Conservation (phyloP, 2,329 filamentous ascomycete genomes). For the Helminthosporium solani region DNA sequence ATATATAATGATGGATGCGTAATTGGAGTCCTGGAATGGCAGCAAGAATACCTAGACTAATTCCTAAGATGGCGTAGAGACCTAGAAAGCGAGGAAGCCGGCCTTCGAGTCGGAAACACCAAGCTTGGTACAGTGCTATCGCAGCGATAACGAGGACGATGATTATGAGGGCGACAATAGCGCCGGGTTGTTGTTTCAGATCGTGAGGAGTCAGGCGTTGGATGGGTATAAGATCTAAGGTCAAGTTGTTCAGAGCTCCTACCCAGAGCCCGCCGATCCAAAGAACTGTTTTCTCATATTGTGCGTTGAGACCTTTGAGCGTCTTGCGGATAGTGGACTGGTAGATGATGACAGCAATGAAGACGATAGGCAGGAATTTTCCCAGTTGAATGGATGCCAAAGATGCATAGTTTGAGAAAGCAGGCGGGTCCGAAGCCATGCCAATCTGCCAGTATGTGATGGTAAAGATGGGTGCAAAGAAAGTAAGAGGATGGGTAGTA, state of each 20-base stretch:
- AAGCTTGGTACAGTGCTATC: conserved; percentile 34
- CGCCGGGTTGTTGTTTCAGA: conserved; percentile 41
- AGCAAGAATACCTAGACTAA: conserved; percentile 74
- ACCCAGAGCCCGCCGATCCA: conserved; percentile 42
- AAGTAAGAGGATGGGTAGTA: conserved; percentile 30
- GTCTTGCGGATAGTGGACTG: conserved; percentile 29
- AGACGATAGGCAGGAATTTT: conserved; percentile 37
- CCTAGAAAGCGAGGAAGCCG: conserved; percentile 70
- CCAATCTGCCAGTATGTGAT: conserved; percentile 38
- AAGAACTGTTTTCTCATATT: conserved; percentile 39
- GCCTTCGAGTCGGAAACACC: conserved; percentile 37
- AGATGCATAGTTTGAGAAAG: conserved; percentile 30
- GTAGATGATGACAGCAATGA: conserved; percentile 33
- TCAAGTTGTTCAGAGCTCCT: conserved; percentile 35
- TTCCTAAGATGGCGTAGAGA: conserved; percentile 75
- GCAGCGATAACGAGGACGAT: conserved; percentile 31
- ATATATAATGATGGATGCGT: conserved; percentile 89
- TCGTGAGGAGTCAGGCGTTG: conserved; percentile 40
- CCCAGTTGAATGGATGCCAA: conserved; percentile 34
- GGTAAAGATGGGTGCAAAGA: conserved; percentile 32
- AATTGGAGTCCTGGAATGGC: conserved; percentile 78
- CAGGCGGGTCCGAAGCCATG: conserved; percentile 40
- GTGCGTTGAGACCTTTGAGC: conserved; percentile 30
- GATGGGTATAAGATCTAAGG: conserved; percentile 39
- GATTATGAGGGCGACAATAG: conserved; percentile 35